Percentiles rank a stretch among this genome's conserved stretches.
Conservation (phyloP, 2,329 filamentous ascomycete species). For the Penicillium oxalicum region DNA sequence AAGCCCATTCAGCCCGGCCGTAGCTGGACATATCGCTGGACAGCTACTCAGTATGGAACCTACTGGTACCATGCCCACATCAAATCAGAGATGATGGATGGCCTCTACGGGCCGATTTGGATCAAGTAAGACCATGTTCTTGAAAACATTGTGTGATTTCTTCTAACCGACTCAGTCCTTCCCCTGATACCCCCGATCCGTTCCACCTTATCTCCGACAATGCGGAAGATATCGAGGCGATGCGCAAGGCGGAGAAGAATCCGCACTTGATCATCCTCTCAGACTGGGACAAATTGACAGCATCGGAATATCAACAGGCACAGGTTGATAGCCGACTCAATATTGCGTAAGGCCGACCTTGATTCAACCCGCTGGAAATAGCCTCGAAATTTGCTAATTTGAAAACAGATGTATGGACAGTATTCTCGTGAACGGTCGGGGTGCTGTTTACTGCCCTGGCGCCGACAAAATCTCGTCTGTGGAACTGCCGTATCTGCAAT, state of each 20-base stretch:
- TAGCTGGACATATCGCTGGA: conserved; percentile 48
- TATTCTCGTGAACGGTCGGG: conserved; percentile 56
- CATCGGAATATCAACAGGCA: conserved; percentile 37
- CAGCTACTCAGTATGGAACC: conserved; percentile 13
- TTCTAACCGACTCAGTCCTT: conserved; percentile 38
- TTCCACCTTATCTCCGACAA: conserved; percentile 47
- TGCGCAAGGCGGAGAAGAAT: conserved; percentile 46
- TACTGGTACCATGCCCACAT: conserved; percentile 47
- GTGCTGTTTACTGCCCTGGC: conserved; percentile 48
- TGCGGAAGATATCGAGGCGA: conserved; percentile 35
- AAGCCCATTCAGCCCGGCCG: conserved; percentile 46
- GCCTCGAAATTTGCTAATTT: not conserved
- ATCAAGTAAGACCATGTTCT: conserved; percentile 16
- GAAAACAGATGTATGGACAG: conserved; percentile 53
- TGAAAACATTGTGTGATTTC: too few relatives aligned
- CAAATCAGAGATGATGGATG: conserved; percentile 53
- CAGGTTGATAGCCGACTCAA: conserved; percentile 20
- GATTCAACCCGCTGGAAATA: not conserved
- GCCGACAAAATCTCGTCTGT: conserved; percentile 38
- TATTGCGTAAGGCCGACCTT: conserved; percentile 5
- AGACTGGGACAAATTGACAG: conserved; percentile 54
- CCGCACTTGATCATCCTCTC: conserved; percentile 48
- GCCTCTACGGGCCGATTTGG: conserved; percentile 48
- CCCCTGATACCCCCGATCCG: conserved; percentile 36
- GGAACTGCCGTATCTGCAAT: conserved; percentile 16